Conservation (phyloP, 345 rosid genomes). For the Eutrema japonicum region DNA sequence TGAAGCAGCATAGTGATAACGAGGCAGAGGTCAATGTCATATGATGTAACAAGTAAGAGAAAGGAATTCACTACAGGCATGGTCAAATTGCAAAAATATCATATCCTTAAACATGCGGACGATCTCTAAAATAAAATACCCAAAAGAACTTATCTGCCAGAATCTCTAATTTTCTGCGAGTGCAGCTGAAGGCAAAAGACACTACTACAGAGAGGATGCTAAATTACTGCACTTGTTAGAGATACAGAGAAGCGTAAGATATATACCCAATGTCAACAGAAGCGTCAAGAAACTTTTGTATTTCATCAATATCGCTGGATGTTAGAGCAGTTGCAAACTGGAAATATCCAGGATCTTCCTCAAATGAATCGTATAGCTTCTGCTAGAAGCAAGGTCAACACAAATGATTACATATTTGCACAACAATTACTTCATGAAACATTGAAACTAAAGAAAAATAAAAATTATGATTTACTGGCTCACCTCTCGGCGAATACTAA, state of each 20-base stretch:
- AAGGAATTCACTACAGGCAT: slow-evolving; percentile 7
- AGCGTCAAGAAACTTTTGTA: slow-evolving; percentile 85
- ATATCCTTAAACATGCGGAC: neutral
- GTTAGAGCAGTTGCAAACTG: slow-evolving; percentile 89
- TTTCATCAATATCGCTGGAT: slow-evolving; percentile 90
- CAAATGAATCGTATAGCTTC: slow-evolving; percentile 76
- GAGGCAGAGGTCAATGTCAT: neutral
- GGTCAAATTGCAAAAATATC: neutral
- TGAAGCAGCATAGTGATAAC: neutral
- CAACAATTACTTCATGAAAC: slow-evolving; percentile 2
- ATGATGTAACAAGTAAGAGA: neutral
- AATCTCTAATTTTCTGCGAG: neutral
- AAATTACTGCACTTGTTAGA: slow-evolving; percentile 21
- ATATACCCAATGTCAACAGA: slow-evolving; percentile 83
- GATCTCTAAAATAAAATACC: neutral
- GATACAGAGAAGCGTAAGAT: slow-evolving; percentile 34
- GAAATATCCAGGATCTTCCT: slow-evolving; percentile 77
- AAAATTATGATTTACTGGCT: slow-evolving; percentile 4
- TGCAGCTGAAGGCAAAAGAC: neutral
- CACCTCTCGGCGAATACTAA: slow-evolving; percentile 85
- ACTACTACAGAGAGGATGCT: neutral
- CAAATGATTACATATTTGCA: slow-evolving; percentile 2
- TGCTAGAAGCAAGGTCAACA: slow-evolving; percentile 45
- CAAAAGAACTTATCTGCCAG: neutral
- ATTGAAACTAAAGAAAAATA: slow-evolving; percentile 11